Base-by-base conservation (phyloP, 176 grass and related monocot species). In the Elaeis guineensis region DNA sequence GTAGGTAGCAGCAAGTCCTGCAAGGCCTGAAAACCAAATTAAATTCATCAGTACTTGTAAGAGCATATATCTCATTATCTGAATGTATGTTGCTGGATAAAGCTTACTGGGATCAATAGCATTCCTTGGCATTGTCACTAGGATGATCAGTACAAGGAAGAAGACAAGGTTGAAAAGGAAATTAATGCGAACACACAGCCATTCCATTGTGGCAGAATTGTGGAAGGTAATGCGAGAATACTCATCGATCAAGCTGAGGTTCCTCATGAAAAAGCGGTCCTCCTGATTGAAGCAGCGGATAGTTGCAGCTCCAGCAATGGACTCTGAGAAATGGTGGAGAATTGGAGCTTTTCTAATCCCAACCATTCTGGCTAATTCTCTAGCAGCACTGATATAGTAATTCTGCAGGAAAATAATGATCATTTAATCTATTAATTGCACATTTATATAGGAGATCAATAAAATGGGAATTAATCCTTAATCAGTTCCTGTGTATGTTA, bases 81-180 rank as follows among this genome's bases (percentile, higher is more conserved):
- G 16, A 63, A 51, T 23, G 29, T 11, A 5, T 48, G 5, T 25
- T 21, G 4, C 4, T 21, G 16, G 22, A 75, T 32, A 62, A 25
- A 25, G 57, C 83, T 82, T 86, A 96, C 92, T 90, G 52, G 92
- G 83, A 69, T 96, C 78, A 69, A 88, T 74, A 20, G 72, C 22
- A 70, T 84, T 59, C 28, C 69, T 69, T 30, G 92, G 86, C 68
- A 90, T 64, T 15, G 83, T 85, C 29, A 87, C 80, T 62, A 96
- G 74, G 28, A 90, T 87, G 50, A 82, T 16, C 63, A 96, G 72
- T 58, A 79, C 70, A 35, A 86, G 26, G 57, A 90, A 90, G 65
- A 90, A 96, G 15, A 90, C 80, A 22, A 85, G 25, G 51, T 90
- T 90, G 74, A 90, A 96, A 15, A 96, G 92, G 73, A 96, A 87